Conservation (phyloP, 1,139 yeast genomes). For the Sugiyamaella japonica region DNA sequence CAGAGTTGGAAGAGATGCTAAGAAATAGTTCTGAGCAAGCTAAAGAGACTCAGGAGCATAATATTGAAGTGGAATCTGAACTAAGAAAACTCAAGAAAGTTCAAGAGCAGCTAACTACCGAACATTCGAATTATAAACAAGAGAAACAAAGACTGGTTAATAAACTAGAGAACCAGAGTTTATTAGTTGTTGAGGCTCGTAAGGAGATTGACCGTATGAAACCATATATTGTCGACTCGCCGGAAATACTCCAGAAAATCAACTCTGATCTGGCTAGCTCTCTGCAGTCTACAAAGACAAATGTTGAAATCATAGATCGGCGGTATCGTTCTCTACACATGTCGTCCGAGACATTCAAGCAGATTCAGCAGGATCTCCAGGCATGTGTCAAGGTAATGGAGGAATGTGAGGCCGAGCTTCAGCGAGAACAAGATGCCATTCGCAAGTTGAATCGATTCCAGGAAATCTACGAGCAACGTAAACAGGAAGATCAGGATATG, state of each 20-base stretch:
- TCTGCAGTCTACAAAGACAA: slow-evolving; percentile 47
- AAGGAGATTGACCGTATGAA: slow-evolving; percentile 61
- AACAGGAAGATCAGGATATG: slow-evolving; percentile 50
- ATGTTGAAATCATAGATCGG: slow-evolving; percentile 48
- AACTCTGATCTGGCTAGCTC: slow-evolving; percentile 58
- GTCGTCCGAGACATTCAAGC: slow-evolving; percentile 60
- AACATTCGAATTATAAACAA: slow-evolving; percentile 64
- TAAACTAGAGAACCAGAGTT: slow-evolving; percentile 56
- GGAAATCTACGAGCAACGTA: slow-evolving; percentile 51
- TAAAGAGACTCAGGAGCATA: slow-evolving; percentile 55
- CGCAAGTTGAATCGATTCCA: slow-evolving; percentile 46
- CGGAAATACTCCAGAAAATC: slow-evolving; percentile 55
- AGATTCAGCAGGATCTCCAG: slow-evolving; percentile 56
- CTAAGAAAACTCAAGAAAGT: slow-evolving; percentile 60
- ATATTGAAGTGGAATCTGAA: slow-evolving; percentile 60
- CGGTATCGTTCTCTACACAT: slow-evolving; percentile 53
- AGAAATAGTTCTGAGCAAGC: slow-evolving; percentile 38
- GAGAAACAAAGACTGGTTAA: slow-evolving; percentile 60
- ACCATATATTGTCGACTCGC: slow-evolving; percentile 62
- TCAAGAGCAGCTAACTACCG: slow-evolving; percentile 66
- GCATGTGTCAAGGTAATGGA: slow-evolving; percentile 55
- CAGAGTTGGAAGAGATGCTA: slow-evolving; percentile 33
- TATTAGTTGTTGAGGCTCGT: slow-evolving; percentile 54
- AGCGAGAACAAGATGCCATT: slow-evolving; percentile 49
- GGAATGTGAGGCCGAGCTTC: slow-evolving; percentile 56